Evolutionary conservation across 495 filamentous ascomycete species (phyloP).

Genomic region (Haplographium delicatum): DNA sequence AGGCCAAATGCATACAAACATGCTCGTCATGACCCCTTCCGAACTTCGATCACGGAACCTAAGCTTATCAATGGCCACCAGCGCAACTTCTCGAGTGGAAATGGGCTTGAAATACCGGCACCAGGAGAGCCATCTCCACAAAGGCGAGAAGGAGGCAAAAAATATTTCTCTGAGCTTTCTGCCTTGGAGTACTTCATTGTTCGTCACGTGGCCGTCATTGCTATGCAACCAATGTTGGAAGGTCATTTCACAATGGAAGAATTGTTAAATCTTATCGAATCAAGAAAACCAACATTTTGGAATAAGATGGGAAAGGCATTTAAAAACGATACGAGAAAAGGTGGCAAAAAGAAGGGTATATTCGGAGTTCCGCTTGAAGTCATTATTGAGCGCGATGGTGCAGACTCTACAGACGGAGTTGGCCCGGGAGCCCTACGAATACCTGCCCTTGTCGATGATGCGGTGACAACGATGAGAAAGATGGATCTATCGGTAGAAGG

Average conservation of each 20-base stretch:
- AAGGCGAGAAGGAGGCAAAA: slow-evolving; percentile 47
- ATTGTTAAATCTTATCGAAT: slow-evolving; percentile 90
- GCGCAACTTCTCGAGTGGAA: slow-evolving; percentile 66
- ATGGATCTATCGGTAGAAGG: slow-evolving; percentile 99
- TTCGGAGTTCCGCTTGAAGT: slow-evolving; percentile 84
- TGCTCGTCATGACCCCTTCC: slow-evolving; percentile 67
- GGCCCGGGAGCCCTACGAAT: slow-evolving; percentile 86
- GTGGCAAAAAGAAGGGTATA: slow-evolving; percentile 83
- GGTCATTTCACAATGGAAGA: slow-evolving; percentile 90
- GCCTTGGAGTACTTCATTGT: slow-evolving; percentile 97
- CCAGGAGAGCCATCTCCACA: slow-evolving; percentile 44
- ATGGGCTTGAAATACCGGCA: slow-evolving; percentile 38
- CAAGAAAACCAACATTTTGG: slow-evolving; percentile 91
- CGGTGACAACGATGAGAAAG: slow-evolving; percentile 87
- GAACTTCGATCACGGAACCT: slow-evolving; percentile 57
- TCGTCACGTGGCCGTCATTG: slow-evolving; percentile 87
- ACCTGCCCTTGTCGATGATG: slow-evolving; percentile 84
- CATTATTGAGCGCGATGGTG: slow-evolving; percentile 87
- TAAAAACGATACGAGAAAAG: slow-evolving; percentile 73
- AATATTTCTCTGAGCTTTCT: slow-evolving; percentile 94
- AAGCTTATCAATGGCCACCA: slow-evolving; percentile 70
- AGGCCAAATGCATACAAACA: slow-evolving; percentile 77
- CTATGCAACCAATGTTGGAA: slow-evolving; percentile 90
- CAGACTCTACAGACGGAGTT: slow-evolving; percentile 92
- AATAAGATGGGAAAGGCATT: slow-evolving; percentile 96